These are phyloP conservation scores for Termitomyces sp. DNA, from an alignment of 768 basidiomycete species.

Conservation along the genomic window DNA sequence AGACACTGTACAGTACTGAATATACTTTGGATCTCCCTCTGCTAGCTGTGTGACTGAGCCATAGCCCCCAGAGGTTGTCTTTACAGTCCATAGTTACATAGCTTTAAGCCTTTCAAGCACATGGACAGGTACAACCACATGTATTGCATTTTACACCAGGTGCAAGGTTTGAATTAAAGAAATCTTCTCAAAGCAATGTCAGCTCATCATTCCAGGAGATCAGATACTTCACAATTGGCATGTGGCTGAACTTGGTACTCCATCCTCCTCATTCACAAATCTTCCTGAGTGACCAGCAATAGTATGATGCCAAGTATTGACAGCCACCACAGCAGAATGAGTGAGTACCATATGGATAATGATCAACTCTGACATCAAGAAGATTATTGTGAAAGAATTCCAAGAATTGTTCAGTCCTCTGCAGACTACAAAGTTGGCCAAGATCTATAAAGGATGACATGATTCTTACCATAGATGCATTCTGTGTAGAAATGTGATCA, in stretches of 20 bases:
- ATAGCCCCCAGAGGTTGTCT: no score
- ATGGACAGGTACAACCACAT: constrained; percentile 29
- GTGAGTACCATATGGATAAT: no score
- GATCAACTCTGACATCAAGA: constrained; percentile 34
- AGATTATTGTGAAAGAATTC: constrained; percentile 37
- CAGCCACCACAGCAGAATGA: constrained; percentile 38
- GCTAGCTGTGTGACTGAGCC: no score
- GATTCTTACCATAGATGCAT: constrained; percentile 22
- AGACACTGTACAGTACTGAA: no score
- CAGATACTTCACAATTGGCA: constrained; percentile 40
- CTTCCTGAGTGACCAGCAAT: constrained; percentile 29
- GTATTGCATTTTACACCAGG: constrained; percentile 20
- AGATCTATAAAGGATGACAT: not conserved
- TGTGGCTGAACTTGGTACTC: constrained; percentile 33
- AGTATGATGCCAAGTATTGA: constrained; percentile 31
- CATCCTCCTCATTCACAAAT: constrained; percentile 50
- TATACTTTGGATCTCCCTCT: no score
- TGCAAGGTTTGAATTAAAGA: constrained; percentile 27
- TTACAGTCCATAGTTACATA: no score
- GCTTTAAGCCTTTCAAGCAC: constrained; percentile 19
- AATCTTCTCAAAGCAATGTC: constrained; percentile 27
- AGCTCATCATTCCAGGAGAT: constrained; percentile 39
- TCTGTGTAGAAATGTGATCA: constrained; percentile 22
- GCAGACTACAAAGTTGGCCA: no score
- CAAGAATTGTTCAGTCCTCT: constrained; percentile 35